Evolutionary conservation across 805 yeast species (phyloP).

Genomic region (Starmerella riodocensis): DNA sequence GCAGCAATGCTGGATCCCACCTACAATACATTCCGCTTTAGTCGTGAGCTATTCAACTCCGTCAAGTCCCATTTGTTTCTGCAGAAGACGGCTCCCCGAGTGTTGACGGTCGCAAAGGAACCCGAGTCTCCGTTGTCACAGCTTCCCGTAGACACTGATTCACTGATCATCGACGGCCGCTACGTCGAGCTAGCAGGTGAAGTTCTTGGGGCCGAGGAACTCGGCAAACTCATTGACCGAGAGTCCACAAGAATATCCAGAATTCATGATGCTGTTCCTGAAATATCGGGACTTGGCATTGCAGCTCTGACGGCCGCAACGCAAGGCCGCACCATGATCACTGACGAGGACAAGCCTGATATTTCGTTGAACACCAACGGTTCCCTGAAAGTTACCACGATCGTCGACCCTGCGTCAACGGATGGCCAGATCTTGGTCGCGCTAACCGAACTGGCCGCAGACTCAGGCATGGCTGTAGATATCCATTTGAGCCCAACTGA

Average conservation of each 20-base stretch:
- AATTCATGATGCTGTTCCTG: slow-evolving; percentile 5
- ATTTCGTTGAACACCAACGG: not conserved
- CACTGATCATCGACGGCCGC: slow-evolving; percentile 18
- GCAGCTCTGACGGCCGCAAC: slow-evolving; percentile 8
- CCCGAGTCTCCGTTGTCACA: slow-evolving; percentile 1
- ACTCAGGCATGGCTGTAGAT: slow-evolving; percentile 27
- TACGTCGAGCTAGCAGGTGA: not conserved
- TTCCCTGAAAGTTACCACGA: slow-evolving; percentile 2
- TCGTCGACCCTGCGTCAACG: slow-evolving; percentile 64
- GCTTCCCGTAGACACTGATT: slow-evolving; percentile 7
- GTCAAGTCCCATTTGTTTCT: slow-evolving; percentile 12
- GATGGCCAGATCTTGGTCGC: slow-evolving; percentile 49
- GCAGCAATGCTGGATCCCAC: slow-evolving; percentile 6
- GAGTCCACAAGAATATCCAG: slow-evolving; percentile 15
- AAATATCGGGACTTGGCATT: slow-evolving; percentile 8
- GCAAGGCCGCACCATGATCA: slow-evolving; percentile 5
- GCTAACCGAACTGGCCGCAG: slow-evolving; percentile 26
- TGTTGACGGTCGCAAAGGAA: slow-evolving; percentile 1
- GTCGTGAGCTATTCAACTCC: slow-evolving; percentile 10
- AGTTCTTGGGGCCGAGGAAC: not conserved
- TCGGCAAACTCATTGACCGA: slow-evolving; percentile 12
- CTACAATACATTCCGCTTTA: slow-evolving; percentile 12
- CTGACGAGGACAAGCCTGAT: slow-evolving; percentile 6
- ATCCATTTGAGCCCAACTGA: slow-evolving; percentile 25
- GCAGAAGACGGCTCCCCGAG: slow-evolving; percentile 11